phyloP scores from a whole-genome alignment of 108 stramenopile species.

The Conticribra guillardii region DNA sequence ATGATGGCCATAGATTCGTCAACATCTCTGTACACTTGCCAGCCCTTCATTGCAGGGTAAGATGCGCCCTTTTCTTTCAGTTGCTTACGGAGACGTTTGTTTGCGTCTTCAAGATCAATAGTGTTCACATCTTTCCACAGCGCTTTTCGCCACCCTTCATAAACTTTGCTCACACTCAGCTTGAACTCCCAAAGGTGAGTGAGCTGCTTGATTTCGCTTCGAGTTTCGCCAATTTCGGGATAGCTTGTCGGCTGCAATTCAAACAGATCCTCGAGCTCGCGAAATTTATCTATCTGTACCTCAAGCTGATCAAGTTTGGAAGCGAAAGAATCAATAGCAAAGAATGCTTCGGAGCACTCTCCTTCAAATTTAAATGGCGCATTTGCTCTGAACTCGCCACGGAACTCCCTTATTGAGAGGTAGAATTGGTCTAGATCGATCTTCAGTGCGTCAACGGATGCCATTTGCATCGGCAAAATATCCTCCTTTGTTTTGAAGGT shows the following conservation, averaged over 20 bases:
- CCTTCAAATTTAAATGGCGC: conserved; percentile 87
- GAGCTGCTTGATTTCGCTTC: conserved; percentile 73
- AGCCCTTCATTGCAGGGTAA: conserved; percentile 73
- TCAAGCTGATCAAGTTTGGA: conserved; percentile 59
- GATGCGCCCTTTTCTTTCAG: conserved; percentile 73
- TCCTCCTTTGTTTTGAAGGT: conserved; percentile 89
- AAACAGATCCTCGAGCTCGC: conserved; percentile 86
- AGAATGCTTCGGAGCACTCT: conserved; percentile 67
- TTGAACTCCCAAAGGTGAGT: conserved; percentile 87
- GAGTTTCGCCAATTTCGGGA: conserved; percentile 81
- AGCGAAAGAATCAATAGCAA: conserved; percentile 64
- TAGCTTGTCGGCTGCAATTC: conserved; percentile 81
- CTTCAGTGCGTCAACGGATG: conserved; percentile 81
- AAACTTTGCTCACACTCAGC: conserved; percentile 56
- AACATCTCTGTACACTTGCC: conserved; percentile 85
- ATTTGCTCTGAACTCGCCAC: conserved; percentile 74
- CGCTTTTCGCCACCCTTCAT: conserved; percentile 61
- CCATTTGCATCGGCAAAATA: conserved; percentile 86
- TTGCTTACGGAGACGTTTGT: conserved; percentile 81
- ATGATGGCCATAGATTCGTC: conserved; percentile 85
- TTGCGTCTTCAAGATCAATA: conserved; percentile 78
- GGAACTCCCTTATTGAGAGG: conserved; percentile 64
- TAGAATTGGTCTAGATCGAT: conserved; percentile 72
- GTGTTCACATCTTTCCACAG: conserved; percentile 80
- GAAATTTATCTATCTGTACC: conserved; percentile 62